Conservation (phyloP, 2,329 filamentous ascomycete genomes). For the Xylariomycetidae sp. region DNA sequence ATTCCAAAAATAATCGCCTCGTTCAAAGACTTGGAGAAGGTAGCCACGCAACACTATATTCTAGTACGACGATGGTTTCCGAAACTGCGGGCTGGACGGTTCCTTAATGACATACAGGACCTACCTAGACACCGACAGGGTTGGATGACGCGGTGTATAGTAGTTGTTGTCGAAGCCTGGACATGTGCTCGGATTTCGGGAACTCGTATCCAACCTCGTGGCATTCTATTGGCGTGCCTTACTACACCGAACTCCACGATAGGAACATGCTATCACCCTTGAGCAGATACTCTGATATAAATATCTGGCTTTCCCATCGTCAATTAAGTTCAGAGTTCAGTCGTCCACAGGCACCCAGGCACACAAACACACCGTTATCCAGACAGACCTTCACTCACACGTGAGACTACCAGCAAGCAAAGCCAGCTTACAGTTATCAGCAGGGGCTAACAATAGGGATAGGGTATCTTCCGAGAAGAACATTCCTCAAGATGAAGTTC, state of each 20-base stretch:
- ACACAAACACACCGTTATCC: background rate
- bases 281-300: background rate
- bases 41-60: constrained; percentile 12
- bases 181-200: background rate
- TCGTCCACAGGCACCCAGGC: background rate
- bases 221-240: too few species aligned
- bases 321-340: background rate
- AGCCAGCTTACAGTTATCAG: background rate
- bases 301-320: background rate
- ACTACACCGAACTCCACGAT: too few species aligned
- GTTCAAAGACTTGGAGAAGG: constrained; percentile 1
- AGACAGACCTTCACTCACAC: background rate
- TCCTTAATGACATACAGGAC: constrained; percentile 5
- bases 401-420: background rate
- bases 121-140: constrained; percentile 9
- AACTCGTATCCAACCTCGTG: background rate
- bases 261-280: too few species aligned
- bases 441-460: constrained; percentile 1
- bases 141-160: constrained; percentile 2
- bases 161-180: background rate
- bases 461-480: background rate
- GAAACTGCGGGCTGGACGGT: constrained; percentile 12
- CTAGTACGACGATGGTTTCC: constrained; percentile 9
- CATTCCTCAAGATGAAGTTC: constrained; percentile 16
- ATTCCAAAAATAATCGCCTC: constrained; percentile 12